A percentile compares a stretch with the other conserved stretches of the same genome.
Evolutionary conservation across 148 eudicot genomes (phyloP).

Genomic region (Vaccinium myrtillus): DNA sequence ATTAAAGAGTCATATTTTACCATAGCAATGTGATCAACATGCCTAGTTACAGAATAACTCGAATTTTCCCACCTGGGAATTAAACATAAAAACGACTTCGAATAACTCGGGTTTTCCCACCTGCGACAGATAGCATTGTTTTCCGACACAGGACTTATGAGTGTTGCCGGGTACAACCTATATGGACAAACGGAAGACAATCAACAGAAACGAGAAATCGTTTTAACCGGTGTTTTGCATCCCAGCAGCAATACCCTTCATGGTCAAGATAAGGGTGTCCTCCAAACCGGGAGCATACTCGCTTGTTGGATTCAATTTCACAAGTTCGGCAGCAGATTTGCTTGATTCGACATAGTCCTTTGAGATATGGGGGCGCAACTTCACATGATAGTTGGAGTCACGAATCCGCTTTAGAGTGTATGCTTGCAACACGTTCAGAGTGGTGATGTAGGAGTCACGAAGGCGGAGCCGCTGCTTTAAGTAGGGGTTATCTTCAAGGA

Average conservation of each 20-base stretch:
- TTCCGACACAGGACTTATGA: not conserved
- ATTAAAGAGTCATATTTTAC: constrained; percentile 6
- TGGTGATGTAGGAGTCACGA: constrained; percentile 90
- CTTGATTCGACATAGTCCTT: constrained; percentile 67
- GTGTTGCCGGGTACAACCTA: not conserved
- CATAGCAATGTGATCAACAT: not conserved
- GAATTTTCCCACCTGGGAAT: constrained; percentile 6
- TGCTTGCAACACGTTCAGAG: constrained; percentile 80
- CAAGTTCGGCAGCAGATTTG: constrained; percentile 74
- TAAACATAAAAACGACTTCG: not conserved
- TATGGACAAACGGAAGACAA: not conserved
- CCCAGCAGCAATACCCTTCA: constrained; percentile 99
- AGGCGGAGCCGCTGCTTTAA: constrained; percentile 82
- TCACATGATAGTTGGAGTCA: constrained; percentile 71
- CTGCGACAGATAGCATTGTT: not conserved
- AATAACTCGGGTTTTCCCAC: not conserved
- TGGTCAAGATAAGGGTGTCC: constrained; percentile 96
- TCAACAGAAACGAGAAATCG: not conserved
- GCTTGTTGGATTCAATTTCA: constrained; percentile 82
- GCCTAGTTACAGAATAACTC: constrained; percentile 15
- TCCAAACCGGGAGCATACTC: constrained; percentile 97
- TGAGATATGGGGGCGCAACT: constrained; percentile 78
- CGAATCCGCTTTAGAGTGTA: constrained; percentile 88
- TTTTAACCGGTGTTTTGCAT: constrained; percentile 91
- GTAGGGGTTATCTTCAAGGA: constrained; percentile 83